Evolutionary conservation across 2,329 filamentous ascomycete species (phyloP), one percentile per base, ranked within the genome.

Genomic region (Paracoccidioides brasiliensis): DNA sequence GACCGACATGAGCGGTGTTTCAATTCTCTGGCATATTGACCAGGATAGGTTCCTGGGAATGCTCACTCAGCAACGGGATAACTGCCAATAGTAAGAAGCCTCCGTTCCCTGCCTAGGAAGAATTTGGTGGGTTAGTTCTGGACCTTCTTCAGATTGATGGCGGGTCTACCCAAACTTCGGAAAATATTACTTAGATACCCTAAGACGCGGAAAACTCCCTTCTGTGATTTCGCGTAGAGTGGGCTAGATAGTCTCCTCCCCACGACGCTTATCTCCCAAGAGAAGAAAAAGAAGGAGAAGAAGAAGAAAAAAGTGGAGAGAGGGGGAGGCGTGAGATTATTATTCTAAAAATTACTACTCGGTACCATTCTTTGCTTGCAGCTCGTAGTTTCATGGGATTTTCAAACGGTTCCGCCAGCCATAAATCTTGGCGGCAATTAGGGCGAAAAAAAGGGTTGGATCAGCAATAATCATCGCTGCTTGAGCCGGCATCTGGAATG

Each of bases 381-480:
- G 22, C 22, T 28, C 49, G 15, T 6, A 28, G 49, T 51, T 35
- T 30, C n/a, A 37, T 40, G 49, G 15, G 49, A 41, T 51, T 51
- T 41, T 51, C 49, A 51, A 51, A 7, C 33, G 49, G 40, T 41
- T 51, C 49, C 40, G 37, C 38, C 49, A 52, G 49, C 49, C 49
- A 52, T 32, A 0, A 30, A 12, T 10, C 22, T 30, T 40, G 38
- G 46, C 46, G 46, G 22, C 2, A 22, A 22, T 22, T 49, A 15
- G 32, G 33, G n/a, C 37, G 46, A 37, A 14, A 6, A 37, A 32
- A 30, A 22, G 7, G 46, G 46, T n/a, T n/a, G 33, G n/a, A 22
- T n/a, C 32, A 49, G n/a, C n/a, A n/a, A n/a, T n/a, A n/a, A n/a
- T n/a, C n/a, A n/a, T n/a, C n/a, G n/a, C n/a, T n/a, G n/a, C n/a